Conservation (phyloP, 2,329 filamentous ascomycete species). For the Hymenoscyphus occultus region DNA sequence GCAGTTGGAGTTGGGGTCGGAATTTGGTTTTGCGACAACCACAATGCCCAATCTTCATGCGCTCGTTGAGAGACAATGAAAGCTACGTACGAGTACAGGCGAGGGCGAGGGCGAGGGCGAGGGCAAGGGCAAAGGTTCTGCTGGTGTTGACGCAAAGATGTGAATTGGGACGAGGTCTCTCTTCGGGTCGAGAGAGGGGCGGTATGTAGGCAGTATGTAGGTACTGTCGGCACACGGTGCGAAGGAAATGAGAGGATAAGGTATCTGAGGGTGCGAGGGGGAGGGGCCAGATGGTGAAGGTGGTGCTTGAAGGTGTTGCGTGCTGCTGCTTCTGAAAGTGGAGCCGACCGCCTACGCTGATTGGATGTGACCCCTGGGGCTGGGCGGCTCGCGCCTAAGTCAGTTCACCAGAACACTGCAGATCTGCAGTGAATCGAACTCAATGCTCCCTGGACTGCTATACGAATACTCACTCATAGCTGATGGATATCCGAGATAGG, state of each 20-base stretch:
- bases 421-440: background rate
- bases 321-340: too few relatives aligned
- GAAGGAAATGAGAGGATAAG: background rate
- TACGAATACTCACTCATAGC: too few relatives aligned
- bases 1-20: slow-evolving; percentile 8
- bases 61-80: background rate
- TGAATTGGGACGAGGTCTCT: background rate
- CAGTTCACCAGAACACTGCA: background rate
- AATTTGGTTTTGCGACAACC: slow-evolving; percentile 3
- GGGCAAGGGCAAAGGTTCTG: background rate
- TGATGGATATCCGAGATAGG: too few relatives aligned
- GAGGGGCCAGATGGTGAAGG: background rate
- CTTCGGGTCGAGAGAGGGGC: background rate
- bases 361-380: background rate
- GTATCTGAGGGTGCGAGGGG: background rate
- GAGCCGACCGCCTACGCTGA: background rate
- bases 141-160: background rate
- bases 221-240: background rate
- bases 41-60: slow-evolving; percentile 8
- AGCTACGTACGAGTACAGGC: background rate
- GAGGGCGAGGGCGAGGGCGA: background rate
- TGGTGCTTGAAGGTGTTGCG: background rate
- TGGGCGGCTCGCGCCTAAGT: background rate
- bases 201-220: background rate
- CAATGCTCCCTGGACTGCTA: background rate